Evolutionary conservation across 345 rosid genomes (phyloP), one percentile per base, ranked within the genome.

Genomic region (Tarenaya hassleriana): DNA sequence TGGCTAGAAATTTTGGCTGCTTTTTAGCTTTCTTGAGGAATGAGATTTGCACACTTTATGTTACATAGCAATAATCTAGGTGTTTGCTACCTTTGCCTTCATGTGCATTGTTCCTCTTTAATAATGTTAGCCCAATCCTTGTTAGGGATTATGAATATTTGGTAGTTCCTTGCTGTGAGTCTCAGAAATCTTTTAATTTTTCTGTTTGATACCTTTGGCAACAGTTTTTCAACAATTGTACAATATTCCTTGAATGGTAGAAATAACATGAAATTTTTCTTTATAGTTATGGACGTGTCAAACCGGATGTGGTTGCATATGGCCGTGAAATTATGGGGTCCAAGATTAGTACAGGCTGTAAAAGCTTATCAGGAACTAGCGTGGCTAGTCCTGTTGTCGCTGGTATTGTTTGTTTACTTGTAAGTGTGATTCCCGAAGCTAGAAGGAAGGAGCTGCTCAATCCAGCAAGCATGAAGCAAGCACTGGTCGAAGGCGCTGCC

Each of bases 301-400:
- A 91, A 71, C 96, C 96, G 18, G 98, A 91, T 73, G 72, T 91
- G 47, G 98, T 91, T 64, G 98, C 98, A 56, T 91, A 91, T 71
- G 95, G 96, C 54, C 75, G 89, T 61, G 98, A 91, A 56, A 91
- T 91, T 58, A 91, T 81, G 88, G 98, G 95, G 41, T 87, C 95
- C 58, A 91, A 91, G 73, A 91, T 91, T 50, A 91, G 89, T 62
- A 79, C 96, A 41, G 98, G 96, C 16, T 91, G 98, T 72, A 87
- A 84, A 79, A 84, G 95, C 69, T 79, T 91, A 69, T 91, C 98
- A 31, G 98, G 98, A 44, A 91, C 98, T 60, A 91, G 98, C 41
- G 96, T 87, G 60, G 98, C 96, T 15, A 91, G 98, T 72, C 98
- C 98, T 70, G 98, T 91, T 56, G 98, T 92, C 67, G 98, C 98